These are phyloP conservation scores for Puccinia brachypodii DNA, from an alignment of 1,284 basidiomycete genomes.

Conservation along the genomic window DNA sequence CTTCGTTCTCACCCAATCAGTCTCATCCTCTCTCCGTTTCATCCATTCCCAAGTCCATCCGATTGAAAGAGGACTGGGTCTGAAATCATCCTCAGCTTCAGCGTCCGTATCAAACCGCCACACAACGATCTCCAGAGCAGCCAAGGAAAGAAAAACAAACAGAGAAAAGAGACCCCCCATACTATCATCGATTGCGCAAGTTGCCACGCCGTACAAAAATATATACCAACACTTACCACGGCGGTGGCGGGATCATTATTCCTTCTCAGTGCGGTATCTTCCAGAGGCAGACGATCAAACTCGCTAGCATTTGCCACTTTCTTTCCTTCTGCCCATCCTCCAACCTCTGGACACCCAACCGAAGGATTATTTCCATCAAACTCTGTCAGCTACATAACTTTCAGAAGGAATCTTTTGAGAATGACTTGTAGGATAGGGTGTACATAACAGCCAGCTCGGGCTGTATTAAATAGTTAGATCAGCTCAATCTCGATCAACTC, in stretches of 20 bases:
- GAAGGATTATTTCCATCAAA: constrained; percentile 36
- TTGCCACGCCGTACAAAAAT: not conserved
- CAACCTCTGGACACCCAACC: constrained; percentile 12
- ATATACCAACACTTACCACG: constrained; percentile 17
- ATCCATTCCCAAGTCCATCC: not conserved
- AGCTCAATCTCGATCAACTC: not conserved
- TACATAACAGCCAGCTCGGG: not conserved
- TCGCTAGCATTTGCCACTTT: constrained; percentile 25
- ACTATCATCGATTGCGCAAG: not conserved
- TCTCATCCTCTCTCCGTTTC: not conserved
- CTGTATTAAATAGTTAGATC: not conserved
- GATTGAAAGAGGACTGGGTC: not conserved
- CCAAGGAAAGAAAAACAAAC: no score
- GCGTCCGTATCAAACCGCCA: no score
- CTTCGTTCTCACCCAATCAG: not conserved
- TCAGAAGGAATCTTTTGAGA: constrained; percentile 22
- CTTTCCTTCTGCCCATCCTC: constrained; percentile 27
- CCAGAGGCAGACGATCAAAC: constrained; percentile 32
- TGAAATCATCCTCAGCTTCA: not conserved
- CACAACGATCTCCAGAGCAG: no score
- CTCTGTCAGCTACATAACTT: constrained; percentile 32
- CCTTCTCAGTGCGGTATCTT: constrained; percentile 39
- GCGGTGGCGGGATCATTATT: constrained; percentile 14
- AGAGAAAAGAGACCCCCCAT: no score
- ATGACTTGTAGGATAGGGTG: not conserved